phyloP scores from a whole-genome alignment of 1,284 basidiomycete genomes.

The Pseudozyma sp. region DNA sequence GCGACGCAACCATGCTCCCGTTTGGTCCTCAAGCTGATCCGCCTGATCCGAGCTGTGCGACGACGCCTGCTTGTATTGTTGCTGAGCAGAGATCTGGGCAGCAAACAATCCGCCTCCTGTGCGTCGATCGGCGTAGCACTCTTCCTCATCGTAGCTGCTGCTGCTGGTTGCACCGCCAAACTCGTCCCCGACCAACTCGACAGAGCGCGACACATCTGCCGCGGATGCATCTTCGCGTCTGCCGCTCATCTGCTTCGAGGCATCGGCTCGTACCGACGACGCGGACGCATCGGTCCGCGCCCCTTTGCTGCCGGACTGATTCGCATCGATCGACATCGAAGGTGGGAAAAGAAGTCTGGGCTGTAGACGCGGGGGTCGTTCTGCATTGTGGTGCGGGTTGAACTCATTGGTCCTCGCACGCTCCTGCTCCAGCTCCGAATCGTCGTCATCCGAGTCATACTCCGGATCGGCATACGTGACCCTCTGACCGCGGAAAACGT shows the following conservation, averaged over 20 bases:
- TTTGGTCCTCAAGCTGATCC: not conserved
- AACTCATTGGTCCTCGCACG: slow-evolving; percentile 24
- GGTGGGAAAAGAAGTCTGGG: slow-evolving; percentile 48
- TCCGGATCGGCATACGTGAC: slow-evolving; percentile 57
- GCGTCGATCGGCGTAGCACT: not conserved
- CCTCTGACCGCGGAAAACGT: slow-evolving; percentile 59
- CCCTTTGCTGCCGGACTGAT: not conserved
- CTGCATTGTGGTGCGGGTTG: slow-evolving; percentile 29
- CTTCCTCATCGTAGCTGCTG: slow-evolving; percentile 12
- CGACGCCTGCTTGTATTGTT: slow-evolving; percentile 1
- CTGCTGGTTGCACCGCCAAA: slow-evolving; percentile 14
- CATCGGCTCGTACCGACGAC: not conserved
- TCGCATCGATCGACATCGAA: not conserved
- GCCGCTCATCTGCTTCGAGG: not conserved
- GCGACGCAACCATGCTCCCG: too few species aligned
- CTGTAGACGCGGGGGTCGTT: slow-evolving; percentile 39
- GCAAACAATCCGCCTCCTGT: slow-evolving; percentile 33
- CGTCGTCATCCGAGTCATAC: slow-evolving; percentile 53
- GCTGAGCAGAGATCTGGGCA: slow-evolving; percentile 30
- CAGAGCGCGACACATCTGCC: slow-evolving; percentile 7
- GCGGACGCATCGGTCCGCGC: not conserved
- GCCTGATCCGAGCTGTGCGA: not conserved
- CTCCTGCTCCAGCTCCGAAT: slow-evolving; percentile 24
- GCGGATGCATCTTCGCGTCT: slow-evolving; percentile 1
- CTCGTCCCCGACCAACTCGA: slow-evolving; percentile 15